Evolutionary conservation across 2,329 filamentous ascomycete species (phyloP), one percentile per base, ranked within the genome.

Genomic region (Septoria petroselini): DNA sequence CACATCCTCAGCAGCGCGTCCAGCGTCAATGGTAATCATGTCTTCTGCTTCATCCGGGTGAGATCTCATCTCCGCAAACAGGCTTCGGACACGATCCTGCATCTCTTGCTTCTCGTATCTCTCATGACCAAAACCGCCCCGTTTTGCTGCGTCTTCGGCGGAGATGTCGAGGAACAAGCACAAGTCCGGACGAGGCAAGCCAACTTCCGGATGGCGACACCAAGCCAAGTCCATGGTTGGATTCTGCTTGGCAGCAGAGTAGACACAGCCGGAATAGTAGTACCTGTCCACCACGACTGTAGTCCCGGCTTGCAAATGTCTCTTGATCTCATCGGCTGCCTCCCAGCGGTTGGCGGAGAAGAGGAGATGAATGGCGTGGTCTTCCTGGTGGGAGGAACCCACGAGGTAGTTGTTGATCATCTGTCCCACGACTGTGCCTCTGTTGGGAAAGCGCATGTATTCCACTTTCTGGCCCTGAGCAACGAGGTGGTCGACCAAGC

Each of bases 281-380:
- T 97, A 98, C 40, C 93, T 84, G 70, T 98, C 93, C 59, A 91
- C 84, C 31, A 98, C 76, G 25, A 98, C 78, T 0, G 82, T 93
- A 15, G 77, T 83, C 7, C 91, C 91, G 1, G 74, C 68, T 1
- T 74, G 71, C 4, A 96, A 73, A 5, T 67, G 65, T 17, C 61
- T 41, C 53, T 64, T 58, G 23, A 76, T 75, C 1, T 65, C 66
- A 33, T 65, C 71, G 65, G 69, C 72, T 38, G 74, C 68, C 65
- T 95, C 91, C 91, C 91, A 95, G 40, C 91, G 79, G 67, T 96
- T 96, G 7, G 91, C 89, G 52, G 85, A 89, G 70, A 95, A 95
- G 15, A 95, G 77, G 1, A 95, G 77, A 68, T 96, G 91, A 60
- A 95, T 91, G 3, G 85, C 86, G 65, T 95, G 89, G 68, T 95